Evolutionary conservation across 805 yeast genomes (phyloP).

Genomic region (Cyberlindnera euphorbiae): DNA sequence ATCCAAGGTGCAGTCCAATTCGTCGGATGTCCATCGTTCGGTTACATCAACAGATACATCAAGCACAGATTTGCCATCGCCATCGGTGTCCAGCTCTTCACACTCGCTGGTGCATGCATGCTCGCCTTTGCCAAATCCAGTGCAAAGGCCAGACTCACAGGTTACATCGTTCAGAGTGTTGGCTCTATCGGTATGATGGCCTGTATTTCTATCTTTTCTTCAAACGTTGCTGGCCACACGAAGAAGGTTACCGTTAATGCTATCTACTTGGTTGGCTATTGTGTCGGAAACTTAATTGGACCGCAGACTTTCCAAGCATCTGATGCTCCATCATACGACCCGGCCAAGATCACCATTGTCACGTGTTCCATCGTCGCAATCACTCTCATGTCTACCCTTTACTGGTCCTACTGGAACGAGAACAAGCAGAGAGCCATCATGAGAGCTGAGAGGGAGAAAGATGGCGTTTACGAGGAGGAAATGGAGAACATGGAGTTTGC

Average conservation of each 20-base stretch:
- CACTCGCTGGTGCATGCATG: slow-evolving; percentile 29
- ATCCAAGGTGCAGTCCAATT: slow-evolving; percentile 22
- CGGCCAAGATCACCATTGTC: slow-evolving; percentile 18
- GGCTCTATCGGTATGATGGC: slow-evolving; percentile 33
- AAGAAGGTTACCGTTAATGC: slow-evolving; percentile 60
- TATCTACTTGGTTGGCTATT: slow-evolving; percentile 55
- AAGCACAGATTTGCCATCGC: slow-evolving; percentile 22
- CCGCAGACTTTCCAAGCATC: slow-evolving; percentile 61
- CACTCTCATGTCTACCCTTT: too few species aligned
- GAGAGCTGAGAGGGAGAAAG: slow-evolving; percentile 21
- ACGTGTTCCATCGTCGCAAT: slow-evolving; percentile 6
- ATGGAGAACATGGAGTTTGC: background rate
- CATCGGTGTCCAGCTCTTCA: slow-evolving; percentile 17
- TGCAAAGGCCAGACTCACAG: slow-evolving; percentile 23
- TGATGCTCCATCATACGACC: slow-evolving; percentile 56
- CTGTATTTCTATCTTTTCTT: slow-evolving; percentile 30
- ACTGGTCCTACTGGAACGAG: slow-evolving; percentile 2
- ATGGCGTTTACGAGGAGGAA: background rate
- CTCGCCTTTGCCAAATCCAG: slow-evolving; percentile 31
- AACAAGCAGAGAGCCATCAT: slow-evolving; percentile 29
- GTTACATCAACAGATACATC: slow-evolving; percentile 18
- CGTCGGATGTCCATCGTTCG: slow-evolving; percentile 13
- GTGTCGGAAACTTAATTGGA: slow-evolving; percentile 64
- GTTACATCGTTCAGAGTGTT: slow-evolving; percentile 29
- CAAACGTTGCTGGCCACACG: slow-evolving; percentile 68